phyloP scores from a whole-genome alignment of 257 asterid species.

The Asclepias syriaca region DNA sequence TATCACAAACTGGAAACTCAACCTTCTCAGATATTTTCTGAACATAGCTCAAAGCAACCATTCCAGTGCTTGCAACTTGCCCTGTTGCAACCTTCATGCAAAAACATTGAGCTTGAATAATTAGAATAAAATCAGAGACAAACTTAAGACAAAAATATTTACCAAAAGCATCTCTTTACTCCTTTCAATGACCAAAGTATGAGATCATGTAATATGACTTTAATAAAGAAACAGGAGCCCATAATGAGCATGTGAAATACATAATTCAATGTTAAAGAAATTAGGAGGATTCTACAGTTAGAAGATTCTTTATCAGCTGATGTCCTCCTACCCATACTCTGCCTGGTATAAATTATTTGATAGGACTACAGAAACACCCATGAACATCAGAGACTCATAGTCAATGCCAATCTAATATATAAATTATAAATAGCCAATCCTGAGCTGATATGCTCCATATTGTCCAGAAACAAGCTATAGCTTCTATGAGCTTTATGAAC shows the following conservation, averaged over 20 bases:
- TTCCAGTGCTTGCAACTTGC: slow-evolving; percentile 91
- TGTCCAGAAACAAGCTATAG: not conserved
- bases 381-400: not conserved
- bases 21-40: slow-evolving; percentile 92
- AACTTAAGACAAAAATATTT: not conserved
- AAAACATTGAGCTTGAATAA: not conserved
- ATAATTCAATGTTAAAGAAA: not conserved
- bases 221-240: not conserved
- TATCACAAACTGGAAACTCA: not conserved
- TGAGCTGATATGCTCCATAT: not conserved
- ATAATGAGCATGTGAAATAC: not conserved
- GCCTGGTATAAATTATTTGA: not conserved
- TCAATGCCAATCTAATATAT: not conserved
- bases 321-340: not conserved
- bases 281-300: not conserved
- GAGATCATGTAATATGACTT: not conserved
- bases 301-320: not conserved
- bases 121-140: not conserved
- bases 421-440: not conserved
- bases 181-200: not conserved
- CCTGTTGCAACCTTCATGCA: slow-evolving; percentile 77
- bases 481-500: not conserved
- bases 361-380: not conserved
- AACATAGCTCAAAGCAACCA: slow-evolving; percentile 83
- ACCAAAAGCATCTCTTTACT: not conserved